phyloP scores from a whole-genome alignment of 176 grass and related monocot genomes.

The Tuctoria greenei region DNA sequence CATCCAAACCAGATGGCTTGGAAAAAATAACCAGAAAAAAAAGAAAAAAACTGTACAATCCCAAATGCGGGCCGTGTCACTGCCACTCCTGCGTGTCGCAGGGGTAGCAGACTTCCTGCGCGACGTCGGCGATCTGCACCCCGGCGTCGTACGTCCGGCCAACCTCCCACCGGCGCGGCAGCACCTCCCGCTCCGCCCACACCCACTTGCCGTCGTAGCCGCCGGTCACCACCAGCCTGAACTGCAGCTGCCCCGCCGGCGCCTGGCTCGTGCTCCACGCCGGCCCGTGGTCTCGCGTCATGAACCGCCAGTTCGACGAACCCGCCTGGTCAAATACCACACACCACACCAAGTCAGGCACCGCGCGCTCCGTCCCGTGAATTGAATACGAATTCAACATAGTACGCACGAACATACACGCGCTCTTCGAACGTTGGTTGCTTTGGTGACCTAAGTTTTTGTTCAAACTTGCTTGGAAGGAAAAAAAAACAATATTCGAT shows the following conservation, averaged over 20 bases:
- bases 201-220: conserved; percentile 82
- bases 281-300: conserved; percentile 57
- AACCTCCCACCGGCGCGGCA: conserved; percentile 50
- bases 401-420: neutral
- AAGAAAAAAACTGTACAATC: conserved; percentile 30
- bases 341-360: neutral
- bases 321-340: conserved; percentile 30
- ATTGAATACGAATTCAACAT: no score
- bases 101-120: conserved; percentile 65
- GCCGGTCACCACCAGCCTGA: conserved; percentile 70
- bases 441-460: neutral
- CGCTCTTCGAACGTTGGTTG: neutral
- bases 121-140: conserved; percentile 70
- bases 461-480: neutral
- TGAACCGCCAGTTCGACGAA: conserved; percentile 56
- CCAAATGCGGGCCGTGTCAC: neutral
- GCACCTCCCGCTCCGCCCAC: conserved; percentile 63
- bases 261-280: conserved; percentile 69
- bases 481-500: no score
- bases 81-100: conserved; percentile 54
- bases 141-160: conserved; percentile 55
- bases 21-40: no score
- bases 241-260: conserved; percentile 56
- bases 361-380: neutral
- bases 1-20: neutral